Base-by-base conservation (phyloP, 305 asterid species). In the Fraxinus albicans region DNA sequence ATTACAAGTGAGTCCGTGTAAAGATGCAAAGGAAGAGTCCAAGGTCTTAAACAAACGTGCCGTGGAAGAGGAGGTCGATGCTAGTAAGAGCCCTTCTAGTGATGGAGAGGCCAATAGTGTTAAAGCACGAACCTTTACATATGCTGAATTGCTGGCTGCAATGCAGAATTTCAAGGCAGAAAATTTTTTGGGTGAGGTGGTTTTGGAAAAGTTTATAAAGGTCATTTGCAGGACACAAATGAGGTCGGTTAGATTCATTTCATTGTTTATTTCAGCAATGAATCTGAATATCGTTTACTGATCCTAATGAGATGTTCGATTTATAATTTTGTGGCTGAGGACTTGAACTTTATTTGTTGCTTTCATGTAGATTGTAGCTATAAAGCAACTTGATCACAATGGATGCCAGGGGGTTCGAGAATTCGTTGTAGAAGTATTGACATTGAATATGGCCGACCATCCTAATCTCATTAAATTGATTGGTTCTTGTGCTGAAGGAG, bases 401-500 rank as follows among this genome's bases (percentile, higher is more conserved):
- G 92, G 92, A 42, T 79, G 88, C 63, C 92, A 89, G 80, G 92
- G 92, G 33, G 77, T 80, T 42, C 79, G 79, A 73, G 93, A 90
- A 85, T 88, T 90, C 2, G 79, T 79, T 17, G 87, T 75, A 2
- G 93, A 90, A 82, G 93, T 89, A 23, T 6, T 72, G 17, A 90
- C 90, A 47, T 63, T 90, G 77, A 85, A 91, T 44, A 44, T 82
- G 10, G 89, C 90, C 1, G 85, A 85, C 36, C 89, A 90, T 77
- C 88, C 90, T 6, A 87, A 90, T 81, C 91, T 90, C 40, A 91
- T 90, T 47, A 88, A 90, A 76, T 75, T 90, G 21, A 83, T 84
- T 4, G 93, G 93, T 55, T 90, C 85, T 67, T 89, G 93, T 60
- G 86, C 85, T 35, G 89, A 88, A 76, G 89, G 86, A 38, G 93